Conservation (phyloP, 192 early-diverging fungal species). For the Mortierella antarctica region DNA sequence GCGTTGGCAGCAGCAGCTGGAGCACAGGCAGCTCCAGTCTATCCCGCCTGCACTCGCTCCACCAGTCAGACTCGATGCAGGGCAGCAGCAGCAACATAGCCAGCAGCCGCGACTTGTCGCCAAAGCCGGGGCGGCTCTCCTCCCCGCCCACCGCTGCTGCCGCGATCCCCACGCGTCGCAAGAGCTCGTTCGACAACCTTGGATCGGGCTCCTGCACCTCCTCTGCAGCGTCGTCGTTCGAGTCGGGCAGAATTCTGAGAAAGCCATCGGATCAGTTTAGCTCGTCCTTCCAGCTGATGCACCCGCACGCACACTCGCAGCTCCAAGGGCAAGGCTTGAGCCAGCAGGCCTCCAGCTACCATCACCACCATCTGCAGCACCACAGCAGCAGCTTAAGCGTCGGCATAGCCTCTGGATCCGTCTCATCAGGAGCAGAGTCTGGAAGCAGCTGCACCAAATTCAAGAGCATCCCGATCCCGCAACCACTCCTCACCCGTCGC, state of each 20-base stretch:
- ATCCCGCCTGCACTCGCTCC: slow-evolving; percentile 45
- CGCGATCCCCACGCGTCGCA: slow-evolving; percentile 42
- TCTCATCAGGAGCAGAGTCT: slow-evolving; percentile 23
- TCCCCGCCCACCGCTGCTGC: slow-evolving; percentile 33
- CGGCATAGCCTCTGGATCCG: slow-evolving; percentile 20
- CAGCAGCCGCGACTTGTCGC: slow-evolving; percentile 41
- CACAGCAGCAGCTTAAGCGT: slow-evolving; percentile 12
- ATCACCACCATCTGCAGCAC: slow-evolving; percentile 24
- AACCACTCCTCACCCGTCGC: slow-evolving; percentile 48
- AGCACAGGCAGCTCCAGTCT: slow-evolving; percentile 48
- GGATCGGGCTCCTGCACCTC: slow-evolving; percentile 43
- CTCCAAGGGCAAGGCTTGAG: background rate
- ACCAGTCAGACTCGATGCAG: slow-evolving; percentile 39
- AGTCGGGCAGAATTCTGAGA: slow-evolving; percentile 34
- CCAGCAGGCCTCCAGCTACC: slow-evolving; percentile 2
- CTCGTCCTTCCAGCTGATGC: slow-evolving; percentile 40
- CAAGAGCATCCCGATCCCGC: slow-evolving; percentile 52
- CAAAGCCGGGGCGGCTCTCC: slow-evolving; percentile 28
- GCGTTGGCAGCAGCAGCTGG: slow-evolving; percentile 49
- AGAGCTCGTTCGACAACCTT: slow-evolving; percentile 44
- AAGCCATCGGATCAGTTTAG: slow-evolving; percentile 47
- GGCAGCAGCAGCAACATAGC: slow-evolving; percentile 11
- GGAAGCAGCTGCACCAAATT: slow-evolving; percentile 36
- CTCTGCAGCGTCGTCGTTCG: slow-evolving; percentile 46
- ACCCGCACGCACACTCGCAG: slow-evolving; percentile 15